Evolutionary conservation across 2,329 filamentous ascomycete species (phyloP).

Genomic region (Aspergillus eucalypticola): DNA sequence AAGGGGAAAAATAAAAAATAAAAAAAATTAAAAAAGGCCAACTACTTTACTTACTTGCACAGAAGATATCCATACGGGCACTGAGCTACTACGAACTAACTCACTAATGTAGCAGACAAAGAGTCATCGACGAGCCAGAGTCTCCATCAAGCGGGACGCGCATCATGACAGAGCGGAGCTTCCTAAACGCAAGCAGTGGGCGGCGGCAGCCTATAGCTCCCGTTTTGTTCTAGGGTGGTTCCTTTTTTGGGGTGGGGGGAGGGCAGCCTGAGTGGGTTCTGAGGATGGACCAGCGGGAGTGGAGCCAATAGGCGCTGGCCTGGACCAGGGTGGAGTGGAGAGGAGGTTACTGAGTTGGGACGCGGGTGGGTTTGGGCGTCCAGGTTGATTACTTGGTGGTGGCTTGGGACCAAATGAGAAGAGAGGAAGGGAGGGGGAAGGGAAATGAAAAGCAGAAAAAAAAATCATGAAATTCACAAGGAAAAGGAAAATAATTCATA

Average conservation of each 20-base stretch:
- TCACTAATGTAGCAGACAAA: slow-evolving; percentile 9
- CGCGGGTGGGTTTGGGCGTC: slow-evolving; percentile 13
- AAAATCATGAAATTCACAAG: background rate
- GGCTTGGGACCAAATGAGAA: background rate
- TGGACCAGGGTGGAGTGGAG: slow-evolving; percentile 12
- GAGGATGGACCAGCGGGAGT: slow-evolving; percentile 22
- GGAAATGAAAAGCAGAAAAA: background rate
- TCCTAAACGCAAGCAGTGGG: slow-evolving; percentile 19
- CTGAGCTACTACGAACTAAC: background rate
- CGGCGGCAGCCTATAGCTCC: slow-evolving; percentile 14
- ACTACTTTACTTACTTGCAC: too few species aligned
- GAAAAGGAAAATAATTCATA: background rate
- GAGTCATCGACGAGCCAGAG: slow-evolving; percentile 2
- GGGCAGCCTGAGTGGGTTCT: slow-evolving; percentile 8
- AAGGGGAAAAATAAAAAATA: too few species aligned
- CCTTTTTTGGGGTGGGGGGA: slow-evolving; percentile 13
- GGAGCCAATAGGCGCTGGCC: slow-evolving; percentile 20
- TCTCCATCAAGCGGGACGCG: slow-evolving; percentile 11
- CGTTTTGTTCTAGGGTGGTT: slow-evolving; percentile 16
- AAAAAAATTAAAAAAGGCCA: too few species aligned
- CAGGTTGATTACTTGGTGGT: slow-evolving; percentile 5
- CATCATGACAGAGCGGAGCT: slow-evolving; percentile 24
- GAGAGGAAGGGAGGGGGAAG: background rate
- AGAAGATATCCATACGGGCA: background rate
- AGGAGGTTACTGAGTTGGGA: slow-evolving; percentile 15